Base-by-base conservation (phyloP, 2,329 filamentous ascomycete species). In the Venturia asperata region DNA sequence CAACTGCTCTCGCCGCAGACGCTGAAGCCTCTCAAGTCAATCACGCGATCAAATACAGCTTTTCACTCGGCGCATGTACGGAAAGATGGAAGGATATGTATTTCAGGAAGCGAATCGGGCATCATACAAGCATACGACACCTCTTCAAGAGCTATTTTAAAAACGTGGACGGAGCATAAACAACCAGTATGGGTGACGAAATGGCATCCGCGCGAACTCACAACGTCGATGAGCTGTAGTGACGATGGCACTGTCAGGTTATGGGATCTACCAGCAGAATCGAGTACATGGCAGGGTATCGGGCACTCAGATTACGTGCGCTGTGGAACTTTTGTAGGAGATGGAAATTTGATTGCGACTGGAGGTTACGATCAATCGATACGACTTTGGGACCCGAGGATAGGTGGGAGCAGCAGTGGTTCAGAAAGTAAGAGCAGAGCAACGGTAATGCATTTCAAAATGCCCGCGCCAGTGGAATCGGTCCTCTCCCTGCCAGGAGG, bases 341-440 rank as follows among this genome's bases (percentile, higher is more conserved):
- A 86, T 88, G 73, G 82, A 79, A 66, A 66, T n/a, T 41, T 67
- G 47, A 63, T 97, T 19, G 86, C 95, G 0, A 95, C 91, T 11
- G 94, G 95, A 61, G 92, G 90, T 77, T 99, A 99, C 78, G 94
- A 99, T 77, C 86, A 91, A 68, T 97, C 92, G 0, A 93, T 97
- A 62, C 87, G 90, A 68, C 78, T 99, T 27, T 99, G 94, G 94
- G 94, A 99, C 78, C 88, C 92, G 0, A 84, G 94, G 69, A 85
- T 87, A 43, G 85, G 87, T 41, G 69, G 74, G 41, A 76, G 85
- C 75, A 73, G 74, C 5, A 30, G 43, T 37, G 64, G 45, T 7
- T 24, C n/a, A n/a, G 45, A 64, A 34, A 41, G 30, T 21, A 61
- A 21, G n/a, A 49, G 49, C 27, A 72, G 82, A 77, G 72, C 81